Evolutionary conservation across 2,329 filamentous ascomycete genomes (phyloP).

Genomic region (Arthrobotrys sphaeroides): DNA sequence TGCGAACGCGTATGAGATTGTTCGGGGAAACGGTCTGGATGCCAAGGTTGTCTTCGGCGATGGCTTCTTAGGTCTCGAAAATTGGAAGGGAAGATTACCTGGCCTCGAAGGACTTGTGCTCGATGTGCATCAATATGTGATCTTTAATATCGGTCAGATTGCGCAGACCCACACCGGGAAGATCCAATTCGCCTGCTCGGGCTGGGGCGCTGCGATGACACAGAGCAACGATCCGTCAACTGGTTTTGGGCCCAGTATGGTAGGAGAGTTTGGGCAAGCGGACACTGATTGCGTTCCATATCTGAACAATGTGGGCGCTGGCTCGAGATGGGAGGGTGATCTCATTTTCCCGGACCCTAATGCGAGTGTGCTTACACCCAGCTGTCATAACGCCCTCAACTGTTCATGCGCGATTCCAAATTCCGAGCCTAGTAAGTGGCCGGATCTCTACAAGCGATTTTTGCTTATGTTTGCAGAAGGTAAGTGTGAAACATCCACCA

Average conservation of each 20-base stretch:
- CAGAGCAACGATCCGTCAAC: conserved; percentile 76
- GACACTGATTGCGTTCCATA: conserved; percentile 91
- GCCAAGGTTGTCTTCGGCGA: conserved; percentile 86
- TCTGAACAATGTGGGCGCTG: conserved; percentile 84
- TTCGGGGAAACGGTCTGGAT: conserved; percentile 77
- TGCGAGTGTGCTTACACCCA: conserved; percentile 73
- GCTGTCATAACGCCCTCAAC: conserved; percentile 73
- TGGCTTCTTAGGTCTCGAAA: conserved; percentile 88
- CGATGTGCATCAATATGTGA: conserved; percentile 98
- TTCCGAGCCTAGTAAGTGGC: conserved; percentile 74
- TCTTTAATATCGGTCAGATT: conserved; percentile 92
- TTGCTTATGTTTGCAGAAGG: conserved; percentile 84
- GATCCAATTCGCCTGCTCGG: conserved; percentile 84
- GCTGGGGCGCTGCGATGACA: conserved; percentile 82
- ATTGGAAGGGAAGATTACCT: conserved; percentile 87
- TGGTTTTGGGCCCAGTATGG: conserved; percentile 91
- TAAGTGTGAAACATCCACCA: conserved; percentile 27
- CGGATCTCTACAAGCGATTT: conserved; percentile 80
- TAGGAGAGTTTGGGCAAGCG: conserved; percentile 96
- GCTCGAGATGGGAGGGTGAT: conserved; percentile 91
- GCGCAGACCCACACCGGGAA: conserved; percentile 82
- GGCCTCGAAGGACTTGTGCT: conserved; percentile 78
- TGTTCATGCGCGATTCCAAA: conserved; percentile 83
- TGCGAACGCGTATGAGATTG: conserved; percentile 73
- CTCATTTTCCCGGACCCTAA: conserved; percentile 73